A percentile compares a stretch with the other conserved stretches of the same genome.
Evolutionary conservation across 2,329 filamentous ascomycete genomes (phyloP).

Genomic region (Aspergillus sp.): DNA sequence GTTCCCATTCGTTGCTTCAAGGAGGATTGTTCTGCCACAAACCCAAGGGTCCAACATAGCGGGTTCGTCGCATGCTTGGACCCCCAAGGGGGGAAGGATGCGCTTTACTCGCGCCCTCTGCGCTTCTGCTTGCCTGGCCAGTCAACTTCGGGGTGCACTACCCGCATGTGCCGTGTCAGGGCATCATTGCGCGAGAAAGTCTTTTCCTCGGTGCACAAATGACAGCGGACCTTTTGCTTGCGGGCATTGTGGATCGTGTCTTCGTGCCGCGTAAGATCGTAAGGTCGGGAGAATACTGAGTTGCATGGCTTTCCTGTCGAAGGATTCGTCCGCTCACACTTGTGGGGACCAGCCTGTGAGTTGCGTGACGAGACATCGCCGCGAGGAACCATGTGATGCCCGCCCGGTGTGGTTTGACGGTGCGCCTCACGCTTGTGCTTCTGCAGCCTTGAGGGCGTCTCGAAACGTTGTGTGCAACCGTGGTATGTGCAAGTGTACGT

Average conservation of each 20-base stretch:
- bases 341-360: slow-evolving; percentile 89
- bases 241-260: slow-evolving; percentile 95
- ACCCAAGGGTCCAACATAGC: neutral
- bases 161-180: slow-evolving; percentile 87
- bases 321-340: slow-evolving; percentile 89
- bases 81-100: neutral
- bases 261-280: slow-evolving; percentile 94
- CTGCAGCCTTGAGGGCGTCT: slow-evolving; percentile 80
- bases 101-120: slow-evolving; percentile 34
- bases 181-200: slow-evolving; percentile 95
- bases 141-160: slow-evolving; percentile 87
- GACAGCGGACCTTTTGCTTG: slow-evolving; percentile 92
- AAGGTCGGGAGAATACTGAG: slow-evolving; percentile 90
- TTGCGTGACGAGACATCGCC: slow-evolving; percentile 60
- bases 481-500: slow-evolving; percentile 97
- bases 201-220: slow-evolving; percentile 93
- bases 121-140: slow-evolving; percentile 66
- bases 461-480: slow-evolving; percentile 83
- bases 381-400: slow-evolving; percentile 40
- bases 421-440: slow-evolving; percentile 96
- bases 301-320: slow-evolving; percentile 94
- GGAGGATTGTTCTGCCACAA: slow-evolving; percentile 3
- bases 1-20: slow-evolving; percentile 11
- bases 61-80: neutral
- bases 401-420: slow-evolving; percentile 64